A percentile compares a stretch with the other conserved stretches of the same genome.
phyloP scores from a whole-genome alignment of 2,329 filamentous ascomycete genomes.

The Hypoxylon sp. region DNA sequence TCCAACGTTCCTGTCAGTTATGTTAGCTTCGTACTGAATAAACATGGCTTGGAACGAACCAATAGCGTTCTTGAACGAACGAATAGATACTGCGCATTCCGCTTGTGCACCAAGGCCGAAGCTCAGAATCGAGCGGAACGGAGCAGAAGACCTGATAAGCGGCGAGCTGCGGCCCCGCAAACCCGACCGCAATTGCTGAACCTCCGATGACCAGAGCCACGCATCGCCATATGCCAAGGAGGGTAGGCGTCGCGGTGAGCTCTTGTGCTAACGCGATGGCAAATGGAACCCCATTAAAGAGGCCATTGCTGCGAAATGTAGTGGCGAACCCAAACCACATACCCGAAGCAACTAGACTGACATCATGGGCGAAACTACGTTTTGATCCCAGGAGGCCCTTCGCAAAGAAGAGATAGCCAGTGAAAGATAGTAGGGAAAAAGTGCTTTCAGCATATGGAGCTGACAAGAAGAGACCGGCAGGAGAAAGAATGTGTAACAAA shows the following conservation, averaged over 20 bases:
- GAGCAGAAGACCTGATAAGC: slow-evolving; percentile 79
- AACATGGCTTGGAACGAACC: slow-evolving; percentile 64
- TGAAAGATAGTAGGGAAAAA: slow-evolving; percentile 80
- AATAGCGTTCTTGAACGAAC: slow-evolving; percentile 90
- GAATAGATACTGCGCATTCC: slow-evolving; percentile 86
- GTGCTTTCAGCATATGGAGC: slow-evolving; percentile 84
- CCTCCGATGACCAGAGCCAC: slow-evolving; percentile 72
- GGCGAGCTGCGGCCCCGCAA: slow-evolving; percentile 74
- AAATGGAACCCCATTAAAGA: slow-evolving; percentile 82
- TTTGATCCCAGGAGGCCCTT: slow-evolving; percentile 52
- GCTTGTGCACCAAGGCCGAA: slow-evolving; percentile 77
- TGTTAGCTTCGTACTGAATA: slow-evolving; percentile 38
- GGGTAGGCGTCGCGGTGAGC: slow-evolving; percentile 46
- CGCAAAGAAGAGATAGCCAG: slow-evolving; percentile 75
- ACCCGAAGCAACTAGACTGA: slow-evolving; percentile 68
- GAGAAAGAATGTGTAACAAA: slow-evolving; percentile 81
- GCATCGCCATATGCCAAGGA: slow-evolving; percentile 60
- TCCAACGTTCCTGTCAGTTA: slow-evolving; percentile 76
- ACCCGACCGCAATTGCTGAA: slow-evolving; percentile 70
- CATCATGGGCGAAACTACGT: slow-evolving; percentile 51
- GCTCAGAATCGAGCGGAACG: slow-evolving; percentile 42
- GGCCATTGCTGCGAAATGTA: slow-evolving; percentile 82
- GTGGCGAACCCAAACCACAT: slow-evolving; percentile 75
- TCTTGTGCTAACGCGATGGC: slow-evolving; percentile 59
- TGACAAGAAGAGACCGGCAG: slow-evolving; percentile 88